Evolutionary conservation across 345 rosid species (phyloP), one percentile per base, ranked within the genome.

Genomic region (Bretschneidera sinensis): DNA sequence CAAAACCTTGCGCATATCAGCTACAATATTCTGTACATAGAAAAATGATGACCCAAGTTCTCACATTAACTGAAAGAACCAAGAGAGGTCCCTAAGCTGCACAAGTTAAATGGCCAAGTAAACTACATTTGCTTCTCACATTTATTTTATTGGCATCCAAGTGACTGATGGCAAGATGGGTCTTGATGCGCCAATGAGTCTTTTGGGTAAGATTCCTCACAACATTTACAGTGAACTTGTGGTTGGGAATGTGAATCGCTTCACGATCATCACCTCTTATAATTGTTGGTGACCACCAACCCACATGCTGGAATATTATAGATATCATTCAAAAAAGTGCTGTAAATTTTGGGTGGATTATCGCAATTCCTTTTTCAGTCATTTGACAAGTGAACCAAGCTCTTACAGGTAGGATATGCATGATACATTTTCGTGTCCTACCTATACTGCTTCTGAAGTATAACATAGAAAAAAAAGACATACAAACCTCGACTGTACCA

Each of bases 241-340:
- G 97, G 84, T 92, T 92, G 24, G 98, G 98, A 73, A 92, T 92
- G 73, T 92, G 97, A 70, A 89, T 81, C 48, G 96, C 97, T 78
- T 92, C 98, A 35, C 96, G 95, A 72, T 92, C 96, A 71, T 92
- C 97, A 51, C 92, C 98, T 76, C 97, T 84, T 76, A 92, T 82
- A 60, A 92, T 66, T 66, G 98, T 92, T 49, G 97, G 97, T 39
- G 97, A 89, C 98, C 98, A 92, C 96, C 98, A 92, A 62, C 98
- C 97, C 20, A 92, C 97, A 43, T 81, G 86, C 97, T 92, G 80
- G 52, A 64, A 63, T 55, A 61, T 62, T 25, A 69, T 59, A 16
- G 24, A 45, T 31, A 13, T 61, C 52, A 71, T 57, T 15, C 10
- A 5, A 39, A 39, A 9, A 39, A 11, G 2, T 14, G 11, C 10